A percentile compares a stretch with the other conserved stretches of the same genome.
Evolutionary conservation across 1,284 basidiomycete species (phyloP).

Genomic region (Mycosarcoma mackinlayi): DNA sequence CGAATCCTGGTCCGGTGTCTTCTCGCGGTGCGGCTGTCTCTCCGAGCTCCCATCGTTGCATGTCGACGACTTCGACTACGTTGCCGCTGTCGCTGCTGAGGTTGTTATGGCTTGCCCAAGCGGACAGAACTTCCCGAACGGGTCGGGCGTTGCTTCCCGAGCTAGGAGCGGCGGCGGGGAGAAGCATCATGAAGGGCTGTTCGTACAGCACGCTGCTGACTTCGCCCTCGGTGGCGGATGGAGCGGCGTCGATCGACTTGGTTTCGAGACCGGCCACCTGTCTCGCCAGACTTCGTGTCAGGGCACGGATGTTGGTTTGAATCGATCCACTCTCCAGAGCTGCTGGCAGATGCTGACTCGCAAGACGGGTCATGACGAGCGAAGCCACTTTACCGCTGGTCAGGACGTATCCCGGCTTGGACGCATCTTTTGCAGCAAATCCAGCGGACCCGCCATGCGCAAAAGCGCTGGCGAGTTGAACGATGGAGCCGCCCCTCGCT

Average conservation of each 20-base stretch:
- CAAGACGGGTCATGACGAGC: conserved; percentile 44
- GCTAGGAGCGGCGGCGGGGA: conserved; percentile 46
- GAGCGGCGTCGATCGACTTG: conserved; percentile 71
- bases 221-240: conserved; percentile 67
- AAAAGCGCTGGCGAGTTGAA: conserved; percentile 78
- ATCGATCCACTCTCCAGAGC: conserved; percentile 7
- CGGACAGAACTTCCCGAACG: conserved; percentile 73
- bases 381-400: conserved; percentile 55
- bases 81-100: conserved; percentile 58
- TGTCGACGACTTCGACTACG: conserved; percentile 68
- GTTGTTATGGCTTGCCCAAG: conserved; percentile 77
- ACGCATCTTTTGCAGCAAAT: conserved; percentile 72
- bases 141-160: conserved; percentile 73
- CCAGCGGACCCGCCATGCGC: conserved; percentile 74
- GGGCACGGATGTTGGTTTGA: conserved; percentile 72
- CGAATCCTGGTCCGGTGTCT: conserved; percentile 37
- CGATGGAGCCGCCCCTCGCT: conserved; percentile 14
- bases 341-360: conserved; percentile 27
- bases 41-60: conserved; percentile 69
- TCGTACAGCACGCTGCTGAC: conserved; percentile 77
- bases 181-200: conserved; percentile 83
- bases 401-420: conserved; percentile 41
- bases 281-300: conserved; percentile 81
- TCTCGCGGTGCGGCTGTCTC: conserved; percentile 54
- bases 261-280: conserved; percentile 89